phyloP scores from a whole-genome alignment of 2,329 filamentous ascomycete species.

The Coniochaeta sp. region DNA sequence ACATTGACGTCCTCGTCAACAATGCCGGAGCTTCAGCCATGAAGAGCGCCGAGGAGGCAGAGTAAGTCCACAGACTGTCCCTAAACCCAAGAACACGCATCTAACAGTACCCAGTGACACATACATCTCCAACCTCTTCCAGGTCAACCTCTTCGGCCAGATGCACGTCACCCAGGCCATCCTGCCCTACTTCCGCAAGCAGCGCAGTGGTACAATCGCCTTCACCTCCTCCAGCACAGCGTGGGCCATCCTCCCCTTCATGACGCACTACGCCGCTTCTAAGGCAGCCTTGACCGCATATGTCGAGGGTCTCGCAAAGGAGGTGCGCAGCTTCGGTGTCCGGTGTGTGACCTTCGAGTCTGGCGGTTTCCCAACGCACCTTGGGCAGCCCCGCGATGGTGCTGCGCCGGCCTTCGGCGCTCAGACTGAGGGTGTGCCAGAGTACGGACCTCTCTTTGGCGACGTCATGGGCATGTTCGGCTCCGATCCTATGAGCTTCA shows the following conservation, averaged over 20 bases:
- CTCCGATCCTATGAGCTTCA: slow-evolving; percentile 12
- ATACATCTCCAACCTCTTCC: slow-evolving; percentile 5
- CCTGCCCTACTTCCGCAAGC: slow-evolving; percentile 8
- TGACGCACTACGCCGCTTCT: slow-evolving; percentile 21
- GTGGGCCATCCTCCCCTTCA: slow-evolving; percentile 22
- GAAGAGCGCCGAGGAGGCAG: slow-evolving; percentile 21
- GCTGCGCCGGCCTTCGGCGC: slow-evolving; percentile 10
- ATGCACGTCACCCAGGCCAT: slow-evolving; percentile 8
- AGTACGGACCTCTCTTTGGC: slow-evolving; percentile 16
- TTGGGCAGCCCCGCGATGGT: slow-evolving; percentile 17
- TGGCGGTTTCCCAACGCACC: slow-evolving; percentile 21
- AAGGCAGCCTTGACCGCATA: slow-evolving; percentile 21
- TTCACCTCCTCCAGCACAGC: slow-evolving; percentile 21
- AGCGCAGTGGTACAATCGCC: slow-evolving; percentile 13
- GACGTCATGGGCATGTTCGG: slow-evolving; percentile 16
- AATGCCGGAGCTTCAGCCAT: slow-evolving; percentile 24
- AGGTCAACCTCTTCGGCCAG: slow-evolving; percentile 9
- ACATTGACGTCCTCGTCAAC: slow-evolving; percentile 25
- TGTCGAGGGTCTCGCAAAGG: slow-evolving; percentile 22
- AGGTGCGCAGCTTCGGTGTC: slow-evolving; percentile 19
- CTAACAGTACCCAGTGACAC: not conserved
- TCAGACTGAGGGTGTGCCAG: slow-evolving; percentile 6
- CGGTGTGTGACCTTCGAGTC: slow-evolving; percentile 22
- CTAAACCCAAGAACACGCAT: not conserved
- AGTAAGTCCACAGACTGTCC: slow-evolving; percentile 14